phyloP scores from a whole-genome alignment of 2,329 filamentous ascomycete genomes.

The Macrophomina tecta region DNA sequence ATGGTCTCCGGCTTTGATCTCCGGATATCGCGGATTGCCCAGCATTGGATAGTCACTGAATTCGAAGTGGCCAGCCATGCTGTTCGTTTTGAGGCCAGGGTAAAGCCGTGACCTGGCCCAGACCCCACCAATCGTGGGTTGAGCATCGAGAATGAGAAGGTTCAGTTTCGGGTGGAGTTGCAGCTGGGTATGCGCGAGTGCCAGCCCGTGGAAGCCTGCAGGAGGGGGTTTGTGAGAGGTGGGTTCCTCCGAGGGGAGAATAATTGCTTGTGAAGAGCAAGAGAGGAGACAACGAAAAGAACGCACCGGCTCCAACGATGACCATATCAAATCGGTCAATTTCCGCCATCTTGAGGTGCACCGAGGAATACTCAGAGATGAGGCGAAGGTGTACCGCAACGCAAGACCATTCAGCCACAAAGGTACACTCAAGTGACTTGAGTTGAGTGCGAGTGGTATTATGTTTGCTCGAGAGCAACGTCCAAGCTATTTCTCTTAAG shows the following conservation, averaged over 20 bases:
- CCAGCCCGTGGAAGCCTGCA: constrained; percentile 50
- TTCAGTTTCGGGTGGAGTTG: constrained; percentile 49
- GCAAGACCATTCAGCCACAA: too few relatives aligned
- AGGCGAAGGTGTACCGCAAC: too few relatives aligned
- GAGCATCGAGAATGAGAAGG: constrained; percentile 52
- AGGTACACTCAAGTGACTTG: too few relatives aligned
- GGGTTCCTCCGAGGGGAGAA: not conserved
- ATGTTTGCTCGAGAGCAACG: too few relatives aligned
- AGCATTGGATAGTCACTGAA: constrained; percentile 45
- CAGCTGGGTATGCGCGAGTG: constrained; percentile 56
- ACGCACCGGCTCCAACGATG: constrained; percentile 9
- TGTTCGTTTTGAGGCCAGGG: constrained; percentile 52
- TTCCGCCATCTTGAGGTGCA: not conserved
- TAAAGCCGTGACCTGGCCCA: constrained; percentile 52
- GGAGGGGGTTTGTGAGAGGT: not conserved
- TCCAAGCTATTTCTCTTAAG: too few relatives aligned
- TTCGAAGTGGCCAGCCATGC: constrained; percentile 48
- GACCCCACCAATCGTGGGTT: constrained; percentile 48
- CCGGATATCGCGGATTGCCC: constrained; percentile 19
- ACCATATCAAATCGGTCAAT: constrained; percentile 5
- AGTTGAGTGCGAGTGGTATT: too few relatives aligned
- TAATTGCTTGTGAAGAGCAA: too few relatives aligned
- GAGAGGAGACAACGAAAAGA: not conserved
- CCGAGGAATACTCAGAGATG: too few relatives aligned
- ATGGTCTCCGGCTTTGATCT: constrained; percentile 58